Evolutionary conservation across 495 filamentous ascomycete genomes (phyloP), one percentile per base, ranked within the genome.

Genomic region (Aspergillus bertholletiae): DNA sequence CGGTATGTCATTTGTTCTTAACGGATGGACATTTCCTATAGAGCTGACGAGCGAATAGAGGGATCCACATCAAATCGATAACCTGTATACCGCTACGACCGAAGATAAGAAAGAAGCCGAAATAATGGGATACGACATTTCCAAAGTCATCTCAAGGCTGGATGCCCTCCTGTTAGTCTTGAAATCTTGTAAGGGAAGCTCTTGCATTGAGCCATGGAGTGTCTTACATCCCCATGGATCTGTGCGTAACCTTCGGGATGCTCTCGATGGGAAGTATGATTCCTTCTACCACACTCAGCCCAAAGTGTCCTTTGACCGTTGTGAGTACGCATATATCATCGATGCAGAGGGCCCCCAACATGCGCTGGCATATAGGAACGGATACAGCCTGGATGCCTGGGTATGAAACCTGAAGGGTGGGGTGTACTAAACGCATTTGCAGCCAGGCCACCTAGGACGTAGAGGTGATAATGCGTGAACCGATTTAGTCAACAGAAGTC

Each of bases 91-190:
- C 7, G 13, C 53, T 54, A 0, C 56, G 0, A 55, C n/a, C n/a
- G n/a, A n/a, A n/a, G n/a, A n/a, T n/a, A n/a, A n/a, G n/a, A n/a
- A n/a, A n/a, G n/a, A n/a, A n/a, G n/a, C n/a, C n/a, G n/a, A n/a
- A n/a, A n/a, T n/a, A n/a, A n/a, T n/a, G n/a, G n/a, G n/a, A n/a
- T n/a, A 63, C 13, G 20, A 46, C 0, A 13, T 49, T 3, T 51
- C 58, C 2, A 69, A 77, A 8, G 68, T 83, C 0, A 59, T 79
- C 7, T 56, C 66, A 12, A 79, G 84, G 2, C 67, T 88, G 0
- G 84, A 88, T 60, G 75, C 82, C 2, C 69, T 88, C 2, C 72
- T 88, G 1, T 72, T 88, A 22, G 81, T 88, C 3, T 68, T 86
- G 28, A 87, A 88, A 61, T 83, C 82, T 4, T 88, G 85, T 70